Conservation (phyloP, 805 yeast genomes). For the Candida jianshihensis region DNA sequence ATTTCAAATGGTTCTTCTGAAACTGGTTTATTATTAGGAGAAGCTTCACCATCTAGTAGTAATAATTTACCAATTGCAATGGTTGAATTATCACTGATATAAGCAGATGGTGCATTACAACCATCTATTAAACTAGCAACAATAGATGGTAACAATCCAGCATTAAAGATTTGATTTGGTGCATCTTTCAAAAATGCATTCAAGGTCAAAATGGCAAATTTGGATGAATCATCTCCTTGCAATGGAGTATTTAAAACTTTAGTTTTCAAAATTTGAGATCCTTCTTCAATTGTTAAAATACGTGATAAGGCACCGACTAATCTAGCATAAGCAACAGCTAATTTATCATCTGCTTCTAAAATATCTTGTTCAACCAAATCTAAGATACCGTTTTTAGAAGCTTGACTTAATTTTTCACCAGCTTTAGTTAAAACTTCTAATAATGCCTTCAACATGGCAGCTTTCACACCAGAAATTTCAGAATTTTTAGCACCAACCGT, state of each 20-base stretch:
- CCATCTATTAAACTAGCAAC: conserved; percentile 42
- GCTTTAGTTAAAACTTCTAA: conserved; percentile 76
- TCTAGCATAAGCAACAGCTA: conserved; percentile 71
- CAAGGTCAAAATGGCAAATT: conserved; percentile 63
- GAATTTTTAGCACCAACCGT: conserved; percentile 66
- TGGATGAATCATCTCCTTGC: conserved; percentile 38
- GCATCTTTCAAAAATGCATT: conserved; percentile 78
- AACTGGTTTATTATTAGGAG: conserved; percentile 27
- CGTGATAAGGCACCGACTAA: conserved; percentile 72
- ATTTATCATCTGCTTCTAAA: conserved; percentile 44
- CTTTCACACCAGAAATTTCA: conserved; percentile 63
- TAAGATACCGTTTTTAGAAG: conserved; percentile 62
- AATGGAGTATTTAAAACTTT: conserved; percentile 47
- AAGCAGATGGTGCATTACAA: conserved; percentile 33
- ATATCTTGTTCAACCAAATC: conserved; percentile 70
- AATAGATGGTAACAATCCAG: conserved; percentile 44
- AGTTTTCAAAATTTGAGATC: conserved; percentile 45
- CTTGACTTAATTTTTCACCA: conserved; percentile 66
- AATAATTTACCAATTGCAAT: conserved; percentile 78
- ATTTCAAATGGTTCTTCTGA: conserved; percentile 29
- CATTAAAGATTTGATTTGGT: conserved; percentile 52
- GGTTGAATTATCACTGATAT: conserved; percentile 68
- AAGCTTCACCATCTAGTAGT: conserved; percentile 39
- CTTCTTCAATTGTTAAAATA: conserved; percentile 59
- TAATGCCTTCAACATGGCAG: conserved; percentile 80